Conservation (phyloP, 2,329 filamentous ascomycete species). For the Cladorrhinum sp. region DNA sequence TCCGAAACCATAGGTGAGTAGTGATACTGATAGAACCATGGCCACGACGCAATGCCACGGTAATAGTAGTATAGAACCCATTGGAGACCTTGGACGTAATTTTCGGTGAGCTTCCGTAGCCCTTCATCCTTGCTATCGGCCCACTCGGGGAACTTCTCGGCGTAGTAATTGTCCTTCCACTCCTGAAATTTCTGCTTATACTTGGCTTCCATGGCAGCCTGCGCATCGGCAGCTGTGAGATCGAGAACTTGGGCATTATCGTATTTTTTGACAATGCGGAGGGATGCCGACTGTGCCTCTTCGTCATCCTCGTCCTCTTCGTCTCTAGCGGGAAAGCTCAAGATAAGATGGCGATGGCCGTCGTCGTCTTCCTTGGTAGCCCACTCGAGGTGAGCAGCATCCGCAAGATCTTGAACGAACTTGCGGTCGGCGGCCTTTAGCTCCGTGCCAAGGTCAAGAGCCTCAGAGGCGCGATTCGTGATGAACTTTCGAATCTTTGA, state of each 20-base stretch:
- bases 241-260: slow-evolving; percentile 87
- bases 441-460: slow-evolving; percentile 69
- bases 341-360: slow-evolving; percentile 50
- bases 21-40: slow-evolving; percentile 96
- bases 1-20: slow-evolving; percentile 95
- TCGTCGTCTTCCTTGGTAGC: slow-evolving; percentile 56
- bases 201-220: slow-evolving; percentile 73
- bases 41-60: slow-evolving; percentile 93
- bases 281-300: slow-evolving; percentile 77
- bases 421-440: slow-evolving; percentile 84
- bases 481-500: slow-evolving; percentile 79
- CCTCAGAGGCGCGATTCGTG: slow-evolving; percentile 59
- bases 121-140: slow-evolving; percentile 72
- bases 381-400: slow-evolving; percentile 56
- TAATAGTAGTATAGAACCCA: slow-evolving; percentile 99
- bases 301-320: slow-evolving; percentile 76
- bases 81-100: slow-evolving; percentile 95
- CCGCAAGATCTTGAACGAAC: slow-evolving; percentile 85
- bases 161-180: slow-evolving; percentile 96
- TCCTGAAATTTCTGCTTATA: slow-evolving; percentile 86
- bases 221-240: slow-evolving; percentile 72
- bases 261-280: slow-evolving; percentile 83
- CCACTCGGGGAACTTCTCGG: slow-evolving; percentile 85
- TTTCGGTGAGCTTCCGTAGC: slow-evolving; percentile 79
- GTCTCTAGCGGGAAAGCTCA: slow-evolving; percentile 59